Percentiles rank a stretch among this genome's conserved stretches.
Conservation (phyloP, 805 yeast species). For the Cyberlindnera lachancei region DNA sequence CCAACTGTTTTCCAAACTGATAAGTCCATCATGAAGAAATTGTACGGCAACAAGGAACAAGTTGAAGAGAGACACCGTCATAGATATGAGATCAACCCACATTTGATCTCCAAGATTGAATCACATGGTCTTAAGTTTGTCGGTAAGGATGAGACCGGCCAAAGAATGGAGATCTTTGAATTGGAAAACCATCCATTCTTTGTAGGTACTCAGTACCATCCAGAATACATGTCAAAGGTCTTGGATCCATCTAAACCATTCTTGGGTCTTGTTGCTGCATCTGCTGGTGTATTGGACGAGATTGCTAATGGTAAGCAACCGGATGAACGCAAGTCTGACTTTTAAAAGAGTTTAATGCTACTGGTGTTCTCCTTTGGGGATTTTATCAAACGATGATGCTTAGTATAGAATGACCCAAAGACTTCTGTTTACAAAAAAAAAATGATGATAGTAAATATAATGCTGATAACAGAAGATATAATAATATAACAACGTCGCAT, state of each 20-base stretch:
- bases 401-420: background rate
- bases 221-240: slow-evolving; percentile 94
- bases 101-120: slow-evolving; percentile 64
- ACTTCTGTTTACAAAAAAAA: background rate
- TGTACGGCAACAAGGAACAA: slow-evolving; percentile 63
- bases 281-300: slow-evolving; percentile 73
- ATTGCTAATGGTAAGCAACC: slow-evolving; percentile 36
- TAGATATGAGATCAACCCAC: slow-evolving; percentile 95
- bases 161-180: slow-evolving; percentile 93
- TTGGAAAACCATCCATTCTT: slow-evolving; percentile 80
- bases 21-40: slow-evolving; percentile 61
- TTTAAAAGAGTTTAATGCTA: no score
- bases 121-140: slow-evolving; percentile 76
- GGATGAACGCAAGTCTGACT: slow-evolving; percentile 9
- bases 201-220: slow-evolving; percentile 97
- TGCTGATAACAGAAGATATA: no score
- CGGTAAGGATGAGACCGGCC: slow-evolving; percentile 85
- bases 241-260: slow-evolving; percentile 95
- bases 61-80: slow-evolving; percentile 97
- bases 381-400: background rate
- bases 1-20: slow-evolving; percentile 73
- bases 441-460: no score
- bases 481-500: no score
- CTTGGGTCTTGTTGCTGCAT: slow-evolving; percentile 92
- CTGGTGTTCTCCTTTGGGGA: no score